phyloP scores from a whole-genome alignment of 192 early-diverging fungal species.

The Coemansia sp. region DNA sequence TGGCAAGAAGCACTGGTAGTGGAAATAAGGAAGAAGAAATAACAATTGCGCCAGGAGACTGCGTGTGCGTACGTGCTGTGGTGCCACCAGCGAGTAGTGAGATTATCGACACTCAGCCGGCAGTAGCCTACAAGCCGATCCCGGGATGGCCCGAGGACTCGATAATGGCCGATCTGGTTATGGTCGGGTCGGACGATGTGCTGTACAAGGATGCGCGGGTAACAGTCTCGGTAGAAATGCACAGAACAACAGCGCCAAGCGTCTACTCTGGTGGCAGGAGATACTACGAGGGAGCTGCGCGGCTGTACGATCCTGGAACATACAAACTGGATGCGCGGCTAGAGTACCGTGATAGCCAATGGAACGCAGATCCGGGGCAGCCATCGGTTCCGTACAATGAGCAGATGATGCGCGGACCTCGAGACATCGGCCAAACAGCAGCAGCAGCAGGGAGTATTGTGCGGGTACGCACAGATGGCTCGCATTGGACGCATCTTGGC shows the following conservation, averaged over 20 bases:
- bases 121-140: constrained; percentile 11
- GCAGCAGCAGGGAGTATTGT: neutral
- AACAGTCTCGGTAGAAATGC: constrained; percentile 27
- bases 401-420: constrained; percentile 2
- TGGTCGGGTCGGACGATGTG: constrained; percentile 13
- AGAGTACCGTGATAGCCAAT: constrained; percentile 22
- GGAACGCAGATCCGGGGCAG: constrained; percentile 35
- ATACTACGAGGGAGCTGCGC: constrained; percentile 28
- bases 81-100: constrained; percentile 6
- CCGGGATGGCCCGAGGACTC: constrained; percentile 31
- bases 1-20: too few relatives aligned
- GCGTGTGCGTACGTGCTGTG: constrained; percentile 27
- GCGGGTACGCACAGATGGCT: constrained; percentile 5
- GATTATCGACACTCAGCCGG: neutral
- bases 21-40: neutral
- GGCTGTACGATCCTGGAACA: constrained; percentile 32
- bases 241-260: too few relatives aligned
- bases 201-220: constrained; percentile 24
- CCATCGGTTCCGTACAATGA: constrained; percentile 12
- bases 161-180: constrained; percentile 37
- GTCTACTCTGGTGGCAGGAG: neutral
- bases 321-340: constrained; percentile 38
- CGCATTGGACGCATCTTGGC: constrained; percentile 25
- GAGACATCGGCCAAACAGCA: neutral
- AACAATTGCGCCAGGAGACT: constrained; percentile 18